Evolutionary conservation across 305 asterid genomes (phyloP), one percentile per base, ranked within the genome.

Genomic region (Solanum hybrid): DNA sequence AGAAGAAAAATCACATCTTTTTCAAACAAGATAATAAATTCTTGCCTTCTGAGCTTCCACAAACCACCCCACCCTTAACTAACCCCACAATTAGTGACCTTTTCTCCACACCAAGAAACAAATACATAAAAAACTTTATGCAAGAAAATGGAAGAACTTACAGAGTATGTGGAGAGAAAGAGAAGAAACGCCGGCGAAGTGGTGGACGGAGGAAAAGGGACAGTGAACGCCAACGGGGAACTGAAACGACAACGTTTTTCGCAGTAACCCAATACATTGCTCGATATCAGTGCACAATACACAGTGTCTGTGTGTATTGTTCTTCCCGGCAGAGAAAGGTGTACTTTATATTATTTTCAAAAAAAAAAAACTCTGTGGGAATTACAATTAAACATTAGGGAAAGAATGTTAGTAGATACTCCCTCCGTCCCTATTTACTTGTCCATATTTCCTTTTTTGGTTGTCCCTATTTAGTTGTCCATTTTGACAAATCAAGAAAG

Each of bases 181-280:
- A 90, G 87, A 90, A 91, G 74, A 85, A 88, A 79, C 90, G 88
- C 67, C 76, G 89, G 86, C 74, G 92, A 91, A 91, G 94, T 91
- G 85, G 95, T 89, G 92, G 94, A 88, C 91, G 40, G 91, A 92
- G 91, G 64, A 93, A 91, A 90, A 92, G 92, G 90, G 95, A 83
- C 36, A 96, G 88, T 89, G 94, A 92, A 89, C 99, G 94, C 94
- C 96, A 95, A 28, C 93, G 93, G 24, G 95, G 96, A 86, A 94
- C 84, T 16, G 94, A 90, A 91, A 94, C 92, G 95, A 91, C 94
- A 46, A 93, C 95, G 96, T 89, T 95, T 91, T 93, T 92, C 36
- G 95, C 94, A 20, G 95, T 89, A 34, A 93, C 88, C 96, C 96
- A 90, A 91, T 92, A 90, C 96, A 92, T 93, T 35, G 78, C 76